Conservation (phyloP, 2,329 filamentous ascomycete species). For the Neonectria punicea region DNA sequence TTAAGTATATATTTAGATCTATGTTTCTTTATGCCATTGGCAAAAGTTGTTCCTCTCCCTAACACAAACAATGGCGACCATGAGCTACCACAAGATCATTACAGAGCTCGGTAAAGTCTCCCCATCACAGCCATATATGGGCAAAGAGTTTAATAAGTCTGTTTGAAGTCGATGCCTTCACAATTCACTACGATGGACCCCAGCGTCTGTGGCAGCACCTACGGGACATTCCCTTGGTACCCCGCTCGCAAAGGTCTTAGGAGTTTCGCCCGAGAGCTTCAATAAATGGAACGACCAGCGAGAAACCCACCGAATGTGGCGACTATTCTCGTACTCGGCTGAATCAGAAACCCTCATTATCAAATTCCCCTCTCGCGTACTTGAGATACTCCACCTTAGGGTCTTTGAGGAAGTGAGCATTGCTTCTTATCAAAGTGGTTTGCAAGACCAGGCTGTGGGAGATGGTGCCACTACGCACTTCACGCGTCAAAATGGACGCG, state of each 20-base stretch:
- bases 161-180: not conserved
- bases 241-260: not conserved
- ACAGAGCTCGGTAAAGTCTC: not conserved
- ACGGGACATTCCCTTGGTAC: not conserved
- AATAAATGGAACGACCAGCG: not conserved
- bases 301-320: not conserved
- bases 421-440: not conserved
- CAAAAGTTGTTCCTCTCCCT: too few relatives aligned
- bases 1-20: too few relatives aligned
- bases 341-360: not conserved
- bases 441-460: not conserved
- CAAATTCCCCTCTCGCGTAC: not conserved
- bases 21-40: too few relatives aligned
- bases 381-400: not conserved
- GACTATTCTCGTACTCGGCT: not conserved
- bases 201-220: not conserved
- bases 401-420: not conserved
- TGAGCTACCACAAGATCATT: not conserved
- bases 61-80: too few relatives aligned
- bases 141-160: not conserved
- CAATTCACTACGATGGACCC: not conserved
- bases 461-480: not conserved
- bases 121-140: not conserved
- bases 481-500: not conserved
- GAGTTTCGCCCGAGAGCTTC: not conserved